Base-by-base conservation (phyloP, 169 alveolate species). In the Neospora caninum region DNA sequence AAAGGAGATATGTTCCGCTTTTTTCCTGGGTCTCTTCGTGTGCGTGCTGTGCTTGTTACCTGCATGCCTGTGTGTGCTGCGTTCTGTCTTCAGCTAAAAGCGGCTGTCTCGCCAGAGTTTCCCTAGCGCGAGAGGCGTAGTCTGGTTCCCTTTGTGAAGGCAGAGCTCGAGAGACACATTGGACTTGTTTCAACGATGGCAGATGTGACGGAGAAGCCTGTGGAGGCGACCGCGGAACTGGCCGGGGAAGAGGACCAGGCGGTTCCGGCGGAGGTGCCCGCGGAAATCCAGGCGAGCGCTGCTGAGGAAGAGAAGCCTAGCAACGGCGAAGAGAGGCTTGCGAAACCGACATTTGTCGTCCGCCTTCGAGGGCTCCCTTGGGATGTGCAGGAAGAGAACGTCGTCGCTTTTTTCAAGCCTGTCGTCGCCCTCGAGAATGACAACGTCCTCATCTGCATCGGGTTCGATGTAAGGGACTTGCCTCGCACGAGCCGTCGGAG, bases 331-430 rank as follows among this genome's bases (percentile, higher is more conserved):
- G 84, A 36, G n/a, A 2, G 45, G 43, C 84, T n/a, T 25, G 1
- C 49, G 42, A 73, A 73, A 43, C 42, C 39, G 38, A 4, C 39
- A 0, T 9, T 73, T 43, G 84, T n/a, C 84, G 84, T 95, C 31
- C 94, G 96, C 58, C 88, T 95, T 29, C 91, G 97, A 80, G 97
- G 97, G 38, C 95, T 95, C 29, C 97, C 97, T 0, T 95, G 96
- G 96, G 92, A 94, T 38, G 95, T 93, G 25, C 94, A 87, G 31
- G 97, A 95, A 80, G 58, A 78, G 36, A 95, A 93, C 36, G 92
- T 95, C 78, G 84, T 94, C 67, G 73, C 93, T 27, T 95, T 95
- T 88, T 88, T 95, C 84, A 86, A 93, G 78, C 93, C 93, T 13
- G 92, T 93, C 80, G 91, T 54, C 34, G 69, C 43, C 10, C 70